Base-by-base conservation (phyloP, 2,329 filamentous ascomycete species). In the Mollisia scopiformis region DNA sequence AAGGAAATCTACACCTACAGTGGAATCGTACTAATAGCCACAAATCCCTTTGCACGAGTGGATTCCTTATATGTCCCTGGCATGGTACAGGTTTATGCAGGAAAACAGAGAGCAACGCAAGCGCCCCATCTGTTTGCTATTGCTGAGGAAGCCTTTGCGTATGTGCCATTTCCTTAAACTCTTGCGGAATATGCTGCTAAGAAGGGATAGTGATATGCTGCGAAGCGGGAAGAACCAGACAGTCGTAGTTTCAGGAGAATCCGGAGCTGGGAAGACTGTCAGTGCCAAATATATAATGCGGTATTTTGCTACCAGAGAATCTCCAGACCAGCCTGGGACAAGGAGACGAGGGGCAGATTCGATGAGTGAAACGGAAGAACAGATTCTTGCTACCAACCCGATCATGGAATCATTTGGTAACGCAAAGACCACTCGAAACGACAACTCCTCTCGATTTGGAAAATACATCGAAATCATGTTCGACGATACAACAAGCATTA, bases 391-490 rank as follows among this genome's bases (percentile, higher is more conserved):
- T 30, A 99, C 95, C 57, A 99, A 99, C 76, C 95, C 95, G 39
- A 97, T 99, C 75, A 99, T 99, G 95, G 95, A 99, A 85, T 94
- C 95, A 33, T 99, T 99, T 74, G 95, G 95, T 75, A 99, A 99
- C 80, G 95, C 95, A 57, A 99, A 99, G 81, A 99, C 95, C n/a
- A 99, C 95, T 11, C 86, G 95, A 75, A 99, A 99, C 80, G 95
- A 99, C 79, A 99, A 99, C 79, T 99, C 95, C 47, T 99, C 95
- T 43, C 88, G 95, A 73, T 99, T 99, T 78, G 95, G 95, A 76
- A 99, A 99, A 83, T 99, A 99, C 77, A 98, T 99, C 71, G 95
- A 99, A 80, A 99, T 99, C 75, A 94, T 98, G 92, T 99, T 99
- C 77, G 93, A 98, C 79, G 87, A 92, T 65, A 86, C 89, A 72